Base-by-base conservation (phyloP, 768 basidiomycete genomes). In the Leccinum imitatum region DNA sequence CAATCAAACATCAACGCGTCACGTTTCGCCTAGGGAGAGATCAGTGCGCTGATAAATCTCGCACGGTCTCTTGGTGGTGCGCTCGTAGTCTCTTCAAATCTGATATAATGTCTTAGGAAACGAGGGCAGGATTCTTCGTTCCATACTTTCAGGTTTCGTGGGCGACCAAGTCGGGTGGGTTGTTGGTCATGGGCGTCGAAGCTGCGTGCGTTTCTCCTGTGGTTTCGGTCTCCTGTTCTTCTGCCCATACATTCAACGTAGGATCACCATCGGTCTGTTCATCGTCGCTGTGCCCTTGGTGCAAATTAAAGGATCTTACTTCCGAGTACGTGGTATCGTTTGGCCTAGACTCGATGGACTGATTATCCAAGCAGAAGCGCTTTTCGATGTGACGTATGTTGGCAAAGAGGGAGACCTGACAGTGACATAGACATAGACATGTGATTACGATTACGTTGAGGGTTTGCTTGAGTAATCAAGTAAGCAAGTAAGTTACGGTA, bases 31-130 rank as follows among this genome's bases (percentile, higher is more conserved):
- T 30, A 77, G 65, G 79, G 80, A 23, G 80, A 81, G 64, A 72
- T 76, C 19, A 76, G 76, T 48, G 77, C 80, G 6, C 63, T 80
- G 37, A 68, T 80, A 63, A 81, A 80, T 59, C 73, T 79, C 33
- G 71, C 75, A 9, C 72, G 80, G 9, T 65, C 64, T 0, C 68
- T 76, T 10, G 64, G 65, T 3, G 76, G 76, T 61, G 64, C 69
- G 56, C 30, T 59, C 15, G 17, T 15, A 1, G 3, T 52, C 37
- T 4, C 51, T 21, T 58, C 4, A 1, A 30, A 25, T 55, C 10
- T 13, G 50, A 23, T 56, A 9, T 21, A 5, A 37, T 23, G 0
- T 46, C 47, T 52, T 1, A 58, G 25, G 41, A 4, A 19, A 9
- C 27, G 41, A 4, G 2, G 9, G 33, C 27, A 72, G 73, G 77